Conservation (phyloP, 352 stramenopile genomes). For the Globisporangium okanoganense region DNA sequence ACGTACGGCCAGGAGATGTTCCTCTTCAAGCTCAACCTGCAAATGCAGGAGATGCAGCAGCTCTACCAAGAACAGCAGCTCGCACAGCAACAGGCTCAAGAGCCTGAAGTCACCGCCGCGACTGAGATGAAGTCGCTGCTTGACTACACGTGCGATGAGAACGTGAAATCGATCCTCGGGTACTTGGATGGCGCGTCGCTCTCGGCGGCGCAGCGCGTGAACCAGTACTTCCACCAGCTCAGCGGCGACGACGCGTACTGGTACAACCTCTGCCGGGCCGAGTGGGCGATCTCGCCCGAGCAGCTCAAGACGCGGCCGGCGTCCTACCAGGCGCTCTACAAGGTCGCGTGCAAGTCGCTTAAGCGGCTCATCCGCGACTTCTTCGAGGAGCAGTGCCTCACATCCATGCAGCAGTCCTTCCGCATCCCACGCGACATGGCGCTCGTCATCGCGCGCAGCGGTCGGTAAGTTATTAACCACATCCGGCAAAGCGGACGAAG, state of each 20-base stretch:
- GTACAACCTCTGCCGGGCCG: slow-evolving; percentile 56
- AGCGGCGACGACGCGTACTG: slow-evolving; percentile 59
- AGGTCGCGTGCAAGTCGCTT: slow-evolving; percentile 66
- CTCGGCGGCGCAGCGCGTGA: slow-evolving; percentile 48
- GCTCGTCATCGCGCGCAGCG: slow-evolving; percentile 40
- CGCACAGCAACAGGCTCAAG: slow-evolving; percentile 3
- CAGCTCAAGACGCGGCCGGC: slow-evolving; percentile 55
- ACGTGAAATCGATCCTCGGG: slow-evolving; percentile 50
- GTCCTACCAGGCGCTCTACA: slow-evolving; percentile 75
- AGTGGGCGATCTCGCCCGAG: slow-evolving; percentile 75
- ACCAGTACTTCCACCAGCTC: slow-evolving; percentile 47
- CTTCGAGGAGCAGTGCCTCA: slow-evolving; percentile 74
- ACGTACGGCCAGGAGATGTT: slow-evolving; percentile 36
- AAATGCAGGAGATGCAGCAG: slow-evolving; percentile 30
- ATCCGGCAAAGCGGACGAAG: too few relatives aligned
- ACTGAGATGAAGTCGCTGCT: slow-evolving; percentile 32
- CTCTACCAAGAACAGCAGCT: slow-evolving; percentile 21
- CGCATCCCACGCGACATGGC: slow-evolving; percentile 58
- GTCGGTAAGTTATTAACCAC: slow-evolving; percentile 10
- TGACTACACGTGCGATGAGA: slow-evolving; percentile 77
- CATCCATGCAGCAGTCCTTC: slow-evolving; percentile 67
- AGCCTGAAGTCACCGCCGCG: neutral
- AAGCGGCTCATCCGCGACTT: slow-evolving; percentile 73
- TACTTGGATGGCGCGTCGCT: slow-evolving; percentile 74
- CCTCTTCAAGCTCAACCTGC: slow-evolving; percentile 25